Evolutionary conservation across 768 basidiomycete species (phyloP).

Genomic region (Termitomyces sp.): DNA sequence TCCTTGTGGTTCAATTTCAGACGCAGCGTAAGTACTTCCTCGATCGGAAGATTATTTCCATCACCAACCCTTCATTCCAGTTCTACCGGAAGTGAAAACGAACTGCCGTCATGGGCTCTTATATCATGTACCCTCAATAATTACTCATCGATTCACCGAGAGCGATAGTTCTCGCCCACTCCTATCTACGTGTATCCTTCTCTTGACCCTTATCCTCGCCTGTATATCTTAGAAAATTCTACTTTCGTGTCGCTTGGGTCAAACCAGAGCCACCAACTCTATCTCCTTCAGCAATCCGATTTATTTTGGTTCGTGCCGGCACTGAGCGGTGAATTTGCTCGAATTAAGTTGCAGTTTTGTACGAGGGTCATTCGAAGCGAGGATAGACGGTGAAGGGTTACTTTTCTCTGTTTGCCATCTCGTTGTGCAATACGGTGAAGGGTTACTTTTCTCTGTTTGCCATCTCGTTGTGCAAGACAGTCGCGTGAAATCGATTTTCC

Average conservation of each 20-base stretch:
- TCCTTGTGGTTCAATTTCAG: slow-evolving; percentile 97
- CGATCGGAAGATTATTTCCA: not conserved
- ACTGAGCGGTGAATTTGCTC: too few relatives aligned
- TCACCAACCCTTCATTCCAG: slow-evolving; percentile 28
- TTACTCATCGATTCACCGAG: not conserved
- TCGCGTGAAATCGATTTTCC: too few relatives aligned
- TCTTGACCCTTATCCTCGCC: not conserved
- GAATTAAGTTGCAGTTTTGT: not conserved
- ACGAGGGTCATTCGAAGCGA: too few relatives aligned
- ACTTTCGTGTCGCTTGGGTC: not conserved
- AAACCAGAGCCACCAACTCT: not conserved
- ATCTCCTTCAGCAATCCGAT: not conserved
- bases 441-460: too few relatives aligned
- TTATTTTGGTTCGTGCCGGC: not conserved
- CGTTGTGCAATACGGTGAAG: too few relatives aligned
- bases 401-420: too few relatives aligned
- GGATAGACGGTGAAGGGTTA: too few relatives aligned
- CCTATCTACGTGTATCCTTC: not conserved
- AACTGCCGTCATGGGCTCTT: not conserved
- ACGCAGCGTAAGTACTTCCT: slow-evolving; percentile 63
- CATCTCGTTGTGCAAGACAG: too few relatives aligned
- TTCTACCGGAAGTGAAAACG: slow-evolving; percentile 71
- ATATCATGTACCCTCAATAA: not conserved
- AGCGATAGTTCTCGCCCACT: not conserved
- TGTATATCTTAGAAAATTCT: not conserved